Base-by-base conservation (phyloP, 768 basidiomycete genomes). In the Lactarius sp. region DNA sequence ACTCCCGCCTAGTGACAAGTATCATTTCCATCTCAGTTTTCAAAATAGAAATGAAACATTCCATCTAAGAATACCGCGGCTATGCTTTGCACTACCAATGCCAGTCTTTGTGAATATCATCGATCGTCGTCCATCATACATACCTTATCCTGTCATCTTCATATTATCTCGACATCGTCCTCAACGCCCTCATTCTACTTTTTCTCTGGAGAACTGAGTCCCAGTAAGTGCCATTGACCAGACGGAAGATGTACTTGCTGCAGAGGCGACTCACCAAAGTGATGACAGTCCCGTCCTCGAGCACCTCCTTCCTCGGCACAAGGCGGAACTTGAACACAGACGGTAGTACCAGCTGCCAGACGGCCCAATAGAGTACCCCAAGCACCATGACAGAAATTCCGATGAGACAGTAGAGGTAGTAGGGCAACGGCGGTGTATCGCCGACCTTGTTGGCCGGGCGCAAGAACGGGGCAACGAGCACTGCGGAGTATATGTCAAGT, bases 381-480 rank as follows among this genome's bases (percentile, higher is more conserved):
- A 72, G 9, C 1, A 76, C 55, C 73, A 83, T 73, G 61, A 84
- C 72, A 0, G 68, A 79, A 59, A 83, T 84, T 0, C 81, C 83
- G 1, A 84, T 80, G 6, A 83, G 73, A 65, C 80, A 81, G 68
- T 84, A 84, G 78, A 84, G 67, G 69, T 84, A 85, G 62, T 85
- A 85, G 3, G 84, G 83, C 42, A 85, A 68, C 13, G 85, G 82
- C 10, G 83, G 83, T 0, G 84, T 84, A 65, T 86, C 83, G 13
- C 84, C 85, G 0, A 81, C 76, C 18, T 78, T 76, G 64, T 81
- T 81, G 0, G 81, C 75, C 3, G 85, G 85, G 27, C 67, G 78
- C 6, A 85, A 53, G 75, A 84, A 86, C 0, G 85, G 85, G 1
- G 79, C 79, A 10, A 85, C 68, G 4, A 86, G 74, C 8, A 86